phyloP scores from a whole-genome alignment of 179 eudicot species.

The Camellia oleifera region DNA sequence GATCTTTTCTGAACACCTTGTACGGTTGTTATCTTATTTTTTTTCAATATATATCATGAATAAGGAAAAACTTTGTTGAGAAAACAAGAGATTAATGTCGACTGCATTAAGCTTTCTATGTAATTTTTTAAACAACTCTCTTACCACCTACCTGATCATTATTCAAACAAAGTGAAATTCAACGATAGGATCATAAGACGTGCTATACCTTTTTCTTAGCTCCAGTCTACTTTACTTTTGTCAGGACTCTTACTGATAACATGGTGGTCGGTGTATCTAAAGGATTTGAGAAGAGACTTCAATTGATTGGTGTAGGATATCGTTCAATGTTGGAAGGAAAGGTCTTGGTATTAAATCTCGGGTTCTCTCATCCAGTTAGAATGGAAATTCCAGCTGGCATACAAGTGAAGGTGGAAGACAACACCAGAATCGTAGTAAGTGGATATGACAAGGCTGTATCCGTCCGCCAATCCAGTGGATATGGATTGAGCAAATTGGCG shows the following conservation, averaged over 20 bases:
- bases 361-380: constrained; percentile 90
- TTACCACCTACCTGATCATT: neutral
- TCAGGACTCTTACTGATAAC: constrained; percentile 93
- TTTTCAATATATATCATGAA: neutral
- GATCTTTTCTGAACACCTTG: neutral
- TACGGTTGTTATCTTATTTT: neutral
- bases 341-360: constrained; percentile 69
- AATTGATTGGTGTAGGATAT: constrained; percentile 84
- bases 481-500: too few relatives aligned
- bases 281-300: constrained; percentile 89
- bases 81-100: neutral
- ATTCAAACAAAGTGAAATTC: neutral
- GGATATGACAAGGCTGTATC: constrained; percentile 80
- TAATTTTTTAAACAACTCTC: neutral
- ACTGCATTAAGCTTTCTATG: neutral
- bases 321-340: constrained; percentile 85
- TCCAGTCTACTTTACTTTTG: constrained; percentile 3
- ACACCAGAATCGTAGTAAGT: constrained; percentile 66
- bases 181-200: neutral
- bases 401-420: constrained; percentile 85
- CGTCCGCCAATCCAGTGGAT: too few relatives aligned
- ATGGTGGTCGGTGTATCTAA: constrained; percentile 93
- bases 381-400: constrained; percentile 70
- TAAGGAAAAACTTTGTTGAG: neutral
- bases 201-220: constrained; percentile 2